Base-by-base conservation (phyloP, 2,329 filamentous ascomycete genomes). In the Sclerotiophoma versabilis region DNA sequence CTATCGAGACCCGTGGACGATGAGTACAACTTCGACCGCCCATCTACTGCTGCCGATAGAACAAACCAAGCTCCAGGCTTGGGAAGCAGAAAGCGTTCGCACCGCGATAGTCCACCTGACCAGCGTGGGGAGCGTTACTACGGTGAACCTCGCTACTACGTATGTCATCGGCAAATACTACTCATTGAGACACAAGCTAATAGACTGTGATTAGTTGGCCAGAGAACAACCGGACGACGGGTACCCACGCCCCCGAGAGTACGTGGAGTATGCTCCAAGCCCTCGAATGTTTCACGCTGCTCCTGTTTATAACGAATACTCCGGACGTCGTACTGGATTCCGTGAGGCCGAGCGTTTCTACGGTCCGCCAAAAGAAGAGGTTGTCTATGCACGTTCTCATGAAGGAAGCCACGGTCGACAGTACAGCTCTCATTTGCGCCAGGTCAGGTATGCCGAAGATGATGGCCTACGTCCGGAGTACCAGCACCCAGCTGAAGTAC, bases 1-100 rank as follows among this genome's bases (percentile, higher is more conserved):
- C 73, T 75, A 9, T 48, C 57, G 4, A 72, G 64, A 48, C 55
- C 60, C n/a, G 70, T 64, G 2, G 77, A 80, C 48, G 77, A 81
- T 63, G 80, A 82, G 58, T 82, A 82, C 65, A 78, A 81, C 63
- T 77, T 78, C 26, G 75, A 75, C 49, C 72, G 72, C 23, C 79
- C 79, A 15, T 65, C 68, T 5, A 59, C 69, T n/a, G 34, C 58
- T 9, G 23, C 49, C 22, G 45, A 44, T 5, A 64, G 67, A 39
- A 23, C 55, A 15, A 64, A 59, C 33, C 62, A 63, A 27, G 26
- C 50, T 19, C 30, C 61, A 15, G 58, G 53, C 25, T 37, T 61
- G n/a, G 43, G 51, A 15, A 59, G 59, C 27, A 68, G 62, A 46
- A 67, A 59, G 49, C 60, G 62, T 11, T 59, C 65, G 3, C 64